A percentile compares a stretch with the other conserved stretches of the same genome.
phyloP scores from a whole-genome alignment of 1,284 basidiomycete species.

The Stereum hirsutum region DNA sequence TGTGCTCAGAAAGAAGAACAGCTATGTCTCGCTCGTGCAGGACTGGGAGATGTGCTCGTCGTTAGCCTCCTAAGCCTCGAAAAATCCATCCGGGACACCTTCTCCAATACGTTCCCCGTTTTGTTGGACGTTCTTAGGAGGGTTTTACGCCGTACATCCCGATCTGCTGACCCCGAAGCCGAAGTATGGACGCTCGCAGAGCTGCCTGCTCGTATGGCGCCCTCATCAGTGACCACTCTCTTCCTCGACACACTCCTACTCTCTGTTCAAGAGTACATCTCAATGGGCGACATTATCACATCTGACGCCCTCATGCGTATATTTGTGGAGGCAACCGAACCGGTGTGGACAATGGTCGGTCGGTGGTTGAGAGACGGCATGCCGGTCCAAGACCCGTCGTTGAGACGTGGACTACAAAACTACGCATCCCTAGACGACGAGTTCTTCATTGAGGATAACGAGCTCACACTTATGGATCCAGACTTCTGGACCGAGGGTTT shows the following conservation, averaged over 20 bases:
- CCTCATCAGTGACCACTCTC: conserved; percentile 38
- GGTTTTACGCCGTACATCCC: conserved; percentile 20
- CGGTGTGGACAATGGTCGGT: conserved; percentile 66
- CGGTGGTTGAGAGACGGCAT: conserved; percentile 73
- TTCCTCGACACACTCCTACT: conserved; percentile 58
- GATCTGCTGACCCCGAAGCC: conserved; percentile 17
- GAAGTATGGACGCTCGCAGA: conserved; percentile 33
- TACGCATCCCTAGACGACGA: conserved; percentile 52
- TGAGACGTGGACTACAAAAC: conserved; percentile 9
- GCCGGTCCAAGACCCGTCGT: conserved; percentile 33
- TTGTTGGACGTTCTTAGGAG: conserved; percentile 33
- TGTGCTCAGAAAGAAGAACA: conserved; percentile 59
- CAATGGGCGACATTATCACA: conserved; percentile 44
- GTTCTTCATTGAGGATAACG: conserved; percentile 74
- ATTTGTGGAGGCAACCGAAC: conserved; percentile 56
- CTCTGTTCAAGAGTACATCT: conserved; percentile 41
- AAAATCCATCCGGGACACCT: conserved; percentile 45
- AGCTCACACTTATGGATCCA: conserved; percentile 51
- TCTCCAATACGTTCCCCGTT: conserved; percentile 47
- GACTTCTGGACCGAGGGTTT: conserved; percentile 81
- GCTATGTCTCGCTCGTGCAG: conserved; percentile 46
- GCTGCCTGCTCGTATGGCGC: conserved; percentile 33
- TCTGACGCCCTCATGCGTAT: conserved; percentile 48
- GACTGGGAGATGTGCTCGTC: conserved; percentile 32
- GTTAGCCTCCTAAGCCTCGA: conserved; percentile 63